Evolutionary conservation across 371 early-diverging fungal genomes (phyloP), one percentile per base, ranked within the genome.

Genomic region (Mucor irregularis): DNA sequence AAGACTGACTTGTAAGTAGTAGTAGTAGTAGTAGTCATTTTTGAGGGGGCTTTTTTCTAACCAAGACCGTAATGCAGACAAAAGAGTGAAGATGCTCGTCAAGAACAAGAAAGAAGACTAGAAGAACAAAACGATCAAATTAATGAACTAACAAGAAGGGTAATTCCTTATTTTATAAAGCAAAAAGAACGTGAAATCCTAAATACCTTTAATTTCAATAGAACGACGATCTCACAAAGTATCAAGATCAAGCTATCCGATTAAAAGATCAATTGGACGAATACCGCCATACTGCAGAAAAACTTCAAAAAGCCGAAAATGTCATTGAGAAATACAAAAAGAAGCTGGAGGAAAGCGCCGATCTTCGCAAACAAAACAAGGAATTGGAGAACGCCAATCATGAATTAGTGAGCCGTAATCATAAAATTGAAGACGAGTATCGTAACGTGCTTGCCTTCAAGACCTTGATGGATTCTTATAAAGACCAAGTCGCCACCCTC

Each of bases 251-350:
- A 64, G 85, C 83, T 1, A 70, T 73, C 5, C 76, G 81, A 30
- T 69, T 96, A 49, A 87, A 88, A 49, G 97, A 96, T 69, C 87
- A 95, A 67, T 66, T 94, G 24, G 93, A 96, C 44, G 97, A 95
- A 68, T 86, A 93, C 62, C 81, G 88, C 28, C 94, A 93, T 61
- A 80, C 88, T 0, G 91, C 91, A 9, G 97, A 96, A 56, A 89
- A 89, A 52, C 82, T 95, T 14, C 90, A 90, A 75, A 94, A 92
- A 71, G 85, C 91, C 4, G 96, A 96, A 69, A 93, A 93, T 40
- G 88, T 91, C 28, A 83, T 94, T 57, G 97, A 95, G 58, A 96
- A 96, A 68, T 97, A 93, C 77, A 94, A 93, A 67, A 92, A 91
- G 72, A 91, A 92, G 58, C 78, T 96, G 5, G 97, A 96, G 53